Conservation (phyloP, 1,139 yeast genomes). For the Suhomyces terraborum region DNA sequence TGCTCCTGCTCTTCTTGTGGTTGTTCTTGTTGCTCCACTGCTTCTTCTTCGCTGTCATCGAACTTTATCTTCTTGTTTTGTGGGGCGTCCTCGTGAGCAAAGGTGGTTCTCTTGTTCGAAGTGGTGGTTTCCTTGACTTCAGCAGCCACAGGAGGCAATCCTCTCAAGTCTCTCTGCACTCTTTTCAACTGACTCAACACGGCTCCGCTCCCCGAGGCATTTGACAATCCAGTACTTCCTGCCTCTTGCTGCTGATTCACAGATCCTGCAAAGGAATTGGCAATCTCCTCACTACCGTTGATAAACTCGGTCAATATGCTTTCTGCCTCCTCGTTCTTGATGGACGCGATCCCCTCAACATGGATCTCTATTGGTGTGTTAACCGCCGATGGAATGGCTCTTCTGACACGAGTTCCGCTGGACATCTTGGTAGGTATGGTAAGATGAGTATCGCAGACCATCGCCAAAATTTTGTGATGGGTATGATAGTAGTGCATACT, state of each 20-base stretch:
- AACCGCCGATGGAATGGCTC: conserved; percentile 46
- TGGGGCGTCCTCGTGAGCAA: conserved; percentile 24
- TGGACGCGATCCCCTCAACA: conserved; percentile 28
- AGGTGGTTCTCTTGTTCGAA: conserved; percentile 28
- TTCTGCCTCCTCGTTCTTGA: conserved; percentile 48
- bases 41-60: conserved; percentile 24
- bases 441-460: conserved; percentile 3
- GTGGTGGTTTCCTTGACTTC: conserved; percentile 19
- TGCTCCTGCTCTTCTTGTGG: conserved; percentile 23
- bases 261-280: conserved; percentile 15
- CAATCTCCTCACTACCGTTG: conserved; percentile 30
- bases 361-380: conserved; percentile 53
- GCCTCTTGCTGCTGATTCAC: conserved; percentile 13
- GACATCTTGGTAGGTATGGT: conserved; percentile 14
- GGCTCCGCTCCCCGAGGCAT: conserved; percentile 31
- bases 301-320: conserved; percentile 49
- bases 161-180: conserved; percentile 70
- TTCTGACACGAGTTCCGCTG: conserved; percentile 27
- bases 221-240: conserved; percentile 25
- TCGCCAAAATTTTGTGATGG: conserved; percentile 11
- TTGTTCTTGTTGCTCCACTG: conserved; percentile 17
- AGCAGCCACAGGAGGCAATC: conserved; percentile 62
- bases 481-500: conserved; percentile 2
- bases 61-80: conserved; percentile 31
- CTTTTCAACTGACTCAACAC: conserved; percentile 62